A percentile compares a stretch with the other conserved stretches of the same genome.
Conservation (phyloP, 75 land plant species). For the Isoetes taiwanensis region DNA sequence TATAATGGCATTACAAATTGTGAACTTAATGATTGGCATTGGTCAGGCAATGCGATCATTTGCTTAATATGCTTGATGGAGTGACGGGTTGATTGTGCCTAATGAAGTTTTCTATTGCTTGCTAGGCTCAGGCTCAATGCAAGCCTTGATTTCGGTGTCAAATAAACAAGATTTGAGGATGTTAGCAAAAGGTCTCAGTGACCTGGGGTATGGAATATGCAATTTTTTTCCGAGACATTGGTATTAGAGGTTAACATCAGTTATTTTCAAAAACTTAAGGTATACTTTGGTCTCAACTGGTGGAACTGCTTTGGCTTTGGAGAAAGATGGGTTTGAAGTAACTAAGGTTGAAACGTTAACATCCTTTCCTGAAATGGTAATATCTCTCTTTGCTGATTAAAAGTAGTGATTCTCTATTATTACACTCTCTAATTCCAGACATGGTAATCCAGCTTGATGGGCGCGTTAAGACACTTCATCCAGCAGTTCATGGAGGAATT, state of each 20-base stretch:
- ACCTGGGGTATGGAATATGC: slow-evolving; percentile 82
- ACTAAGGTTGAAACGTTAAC: slow-evolving; percentile 78
- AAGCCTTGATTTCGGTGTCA: slow-evolving; percentile 87
- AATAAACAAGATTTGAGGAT: slow-evolving; percentile 57
- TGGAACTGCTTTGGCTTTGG: slow-evolving; percentile 71
- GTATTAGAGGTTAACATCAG: too few species aligned
- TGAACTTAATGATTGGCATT: too few species aligned
- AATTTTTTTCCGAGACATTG: too few species aligned
- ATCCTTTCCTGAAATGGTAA: slow-evolving; percentile 82
- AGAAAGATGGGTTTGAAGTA: slow-evolving; percentile 49
- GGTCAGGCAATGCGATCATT: too few species aligned
- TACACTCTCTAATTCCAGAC: not conserved
- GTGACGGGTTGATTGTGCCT: too few species aligned
- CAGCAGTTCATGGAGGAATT: slow-evolving; percentile 91
- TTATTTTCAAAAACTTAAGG: slow-evolving; percentile 18
- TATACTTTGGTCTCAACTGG: slow-evolving; percentile 79
- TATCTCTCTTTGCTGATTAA: too few species aligned
- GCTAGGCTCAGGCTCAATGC: slow-evolving; percentile 46
- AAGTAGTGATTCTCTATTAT: not conserved
- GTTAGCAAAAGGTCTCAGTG: slow-evolving; percentile 59
- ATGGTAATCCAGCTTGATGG: slow-evolving; percentile 76
- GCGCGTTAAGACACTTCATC: slow-evolving; percentile 94
- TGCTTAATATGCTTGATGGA: too few species aligned
- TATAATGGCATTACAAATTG: too few species aligned
- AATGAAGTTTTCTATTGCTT: too few species aligned